Evolutionary conservation across 1,284 basidiomycete genomes (phyloP).

Genomic region (Malassezia yamatoensis): DNA sequence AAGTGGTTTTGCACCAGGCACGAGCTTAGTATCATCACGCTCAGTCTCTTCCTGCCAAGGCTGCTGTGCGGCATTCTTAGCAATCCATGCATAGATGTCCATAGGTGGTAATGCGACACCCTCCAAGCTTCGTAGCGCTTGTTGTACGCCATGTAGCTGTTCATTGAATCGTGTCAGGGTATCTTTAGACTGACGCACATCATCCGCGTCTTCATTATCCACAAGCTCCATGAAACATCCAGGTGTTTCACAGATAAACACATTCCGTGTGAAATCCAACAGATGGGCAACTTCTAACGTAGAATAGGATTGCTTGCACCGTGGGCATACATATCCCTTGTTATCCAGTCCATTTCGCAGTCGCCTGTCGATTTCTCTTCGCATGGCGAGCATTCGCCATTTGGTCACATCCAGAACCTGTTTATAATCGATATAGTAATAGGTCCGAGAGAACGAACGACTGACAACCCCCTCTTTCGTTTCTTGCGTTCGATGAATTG

Average conservation of each 20-base stretch:
- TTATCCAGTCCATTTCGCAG: slow-evolving; percentile 59
- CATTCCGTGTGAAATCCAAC: slow-evolving; percentile 56
- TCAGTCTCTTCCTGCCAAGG: slow-evolving; percentile 26
- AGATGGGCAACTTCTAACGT: slow-evolving; percentile 75
- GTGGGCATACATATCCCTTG: slow-evolving; percentile 87
- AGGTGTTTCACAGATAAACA: slow-evolving; percentile 42
- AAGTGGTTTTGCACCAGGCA: slow-evolving; percentile 7
- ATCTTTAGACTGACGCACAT: slow-evolving; percentile 72
- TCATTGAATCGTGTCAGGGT: slow-evolving; percentile 89
- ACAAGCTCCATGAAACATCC: slow-evolving; percentile 61
- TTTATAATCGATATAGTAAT: slow-evolving; percentile 93
- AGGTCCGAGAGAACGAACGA: slow-evolving; percentile 48
- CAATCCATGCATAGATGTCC: slow-evolving; percentile 56
- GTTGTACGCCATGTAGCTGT: slow-evolving; percentile 75
- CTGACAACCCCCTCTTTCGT: slow-evolving; percentile 5
- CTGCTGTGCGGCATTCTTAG: slow-evolving; percentile 31
- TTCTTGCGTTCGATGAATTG: slow-evolving; percentile 37
- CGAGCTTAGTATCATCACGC: background rate
- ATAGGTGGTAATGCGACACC: slow-evolving; percentile 59
- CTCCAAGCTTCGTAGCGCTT: slow-evolving; percentile 77
- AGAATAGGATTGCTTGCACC: slow-evolving; percentile 73
- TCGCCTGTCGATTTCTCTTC: slow-evolving; percentile 65
- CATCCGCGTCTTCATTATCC: slow-evolving; percentile 83
- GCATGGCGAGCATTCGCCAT: slow-evolving; percentile 93
- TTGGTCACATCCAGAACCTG: slow-evolving; percentile 93